Evolutionary conservation across 139 green algal genomes (phyloP).

Genomic region (Micractinium sp.): DNA sequence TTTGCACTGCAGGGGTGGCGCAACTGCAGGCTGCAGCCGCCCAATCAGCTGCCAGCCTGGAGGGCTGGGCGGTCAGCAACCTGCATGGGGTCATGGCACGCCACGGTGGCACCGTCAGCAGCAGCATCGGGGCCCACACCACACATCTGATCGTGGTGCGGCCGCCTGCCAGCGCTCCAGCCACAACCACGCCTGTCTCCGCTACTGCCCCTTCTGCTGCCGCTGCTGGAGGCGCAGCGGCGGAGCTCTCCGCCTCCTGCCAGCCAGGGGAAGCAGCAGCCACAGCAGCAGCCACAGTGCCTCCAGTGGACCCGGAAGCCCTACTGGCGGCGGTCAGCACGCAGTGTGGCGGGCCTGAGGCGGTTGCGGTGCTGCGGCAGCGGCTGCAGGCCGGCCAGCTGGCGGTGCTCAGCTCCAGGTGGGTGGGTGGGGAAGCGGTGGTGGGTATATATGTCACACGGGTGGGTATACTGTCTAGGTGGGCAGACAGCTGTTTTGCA

Average conservation of each 20-base stretch:
- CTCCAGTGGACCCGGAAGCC: neutral
- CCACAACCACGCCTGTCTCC: too few relatives aligned
- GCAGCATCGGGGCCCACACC: neutral
- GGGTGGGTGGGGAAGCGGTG: neutral
- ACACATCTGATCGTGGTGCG: conserved; percentile 1
- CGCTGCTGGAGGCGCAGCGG: too few relatives aligned
- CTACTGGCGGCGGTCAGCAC: neutral
- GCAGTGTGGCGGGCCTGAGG: neutral
- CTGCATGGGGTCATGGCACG: neutral
- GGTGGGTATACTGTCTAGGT: too few relatives aligned
- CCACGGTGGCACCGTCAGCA: neutral
- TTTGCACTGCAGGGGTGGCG: neutral
- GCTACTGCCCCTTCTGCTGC: too few relatives aligned
- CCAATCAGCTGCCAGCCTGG: neutral
- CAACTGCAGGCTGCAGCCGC: neutral
- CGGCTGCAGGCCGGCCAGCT: neutral
- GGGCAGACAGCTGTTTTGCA: neutral
- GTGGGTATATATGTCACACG: neutral
- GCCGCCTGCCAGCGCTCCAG: neutral
- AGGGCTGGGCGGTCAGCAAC: neutral
- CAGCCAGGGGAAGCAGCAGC: neutral
- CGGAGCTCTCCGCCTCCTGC: neutral
- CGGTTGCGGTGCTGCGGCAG: neutral
- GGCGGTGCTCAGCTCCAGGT: neutral
- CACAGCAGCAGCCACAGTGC: neutral